Base-by-base conservation (phyloP, 345 rosid genomes). In the Salix purpurea region DNA sequence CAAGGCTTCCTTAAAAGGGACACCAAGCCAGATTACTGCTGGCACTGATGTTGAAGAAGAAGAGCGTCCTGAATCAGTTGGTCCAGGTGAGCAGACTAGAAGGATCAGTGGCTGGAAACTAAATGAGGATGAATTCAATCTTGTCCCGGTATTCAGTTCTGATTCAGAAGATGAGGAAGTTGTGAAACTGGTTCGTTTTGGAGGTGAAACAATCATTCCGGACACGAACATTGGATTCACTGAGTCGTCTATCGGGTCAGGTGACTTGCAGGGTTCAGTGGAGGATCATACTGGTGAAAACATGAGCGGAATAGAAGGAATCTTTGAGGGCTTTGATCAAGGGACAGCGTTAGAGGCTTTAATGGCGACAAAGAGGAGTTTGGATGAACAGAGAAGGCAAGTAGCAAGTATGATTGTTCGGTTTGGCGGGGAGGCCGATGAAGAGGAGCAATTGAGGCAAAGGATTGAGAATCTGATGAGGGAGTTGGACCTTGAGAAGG, bases 101-200 rank as follows among this genome's bases (percentile, higher is more conserved):
- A 91, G 99, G 80, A 91, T 93, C 54, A 91, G 99, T 44, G 97
- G 97, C 16, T 95, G 99, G 99, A 93, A 93, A 30, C 93, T 93
- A 79, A 85, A 90, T 14, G 90, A 88, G 83, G 89, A 89, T 11
- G 94, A 82, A 5, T 89, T 92, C 36, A 81, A 90, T 69, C 89
- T 91, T 23, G 90, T 90, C 74, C 97, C 96, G 14, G 88, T 91
- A 37, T 93, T 91, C 79, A 93, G 93, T 5, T 32, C 36, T 1
- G 90, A 82, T 65, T 13, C 67, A 24, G 54, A 4, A n/a, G 73
- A 70, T 1, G 84, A 84, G 44, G 26, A 11, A 42, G 14, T 72
- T 4, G 76, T 67, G 37, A 83, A 79, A 39, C 77, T 78, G 36
- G 84, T 77, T 10, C 77, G 86, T 8, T 84, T 81, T 42, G 84